Evolutionary conservation across 2,329 filamentous ascomycete species (phyloP), one percentile per base, ranked within the genome.

Genomic region (Huntiella savannae): DNA sequence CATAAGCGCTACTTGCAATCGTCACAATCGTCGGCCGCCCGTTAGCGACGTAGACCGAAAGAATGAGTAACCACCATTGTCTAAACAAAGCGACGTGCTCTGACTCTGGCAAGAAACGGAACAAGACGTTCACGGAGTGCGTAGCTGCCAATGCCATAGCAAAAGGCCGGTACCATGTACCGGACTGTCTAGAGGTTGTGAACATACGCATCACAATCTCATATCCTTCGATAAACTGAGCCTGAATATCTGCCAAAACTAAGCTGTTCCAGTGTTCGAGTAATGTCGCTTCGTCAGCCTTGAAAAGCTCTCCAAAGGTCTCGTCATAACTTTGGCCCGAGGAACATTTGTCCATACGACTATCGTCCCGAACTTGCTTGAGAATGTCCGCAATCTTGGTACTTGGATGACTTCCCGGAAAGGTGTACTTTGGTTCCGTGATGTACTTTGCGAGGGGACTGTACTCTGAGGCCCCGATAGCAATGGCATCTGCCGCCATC

Each of bases 261-360:
- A 86, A 95, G 3, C 81, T 78, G 53, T 92, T 91, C 84, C 86
- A 96, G 63, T 96, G 84, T 54, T 92, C 80, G 40, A 95, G 61
- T 12, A 94, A 65, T 0, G 77, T 68, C 11, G 71, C 67, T 55
- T 88, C 80, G 45, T 80, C 72, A 50, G 80, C 65, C 33, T 71
- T 62, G 51, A 95, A 79, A 5, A 95, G 64, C 35, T 16, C 15
- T 10, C 36, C n/a, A 28, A 35, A 43, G 13, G 33, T 12, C 2
- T 63, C 62, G 4, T 75, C 67, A 44, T 92, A 66, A 54, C 91
- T 83, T 33, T 70, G 65, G 42, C 66, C 62, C 1, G 73, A 75
- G 0, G 70, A 66, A 2, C 86, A 55, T 0, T 66, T 69, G 52
- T 85, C 71, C 49, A 96, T 79, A 1, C 76, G 71, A 44, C 68